A percentile compares a stretch with the other conserved stretches of the same genome.
Conservation (phyloP, 164 flowering plant species). For the Dillenia turbinata region DNA sequence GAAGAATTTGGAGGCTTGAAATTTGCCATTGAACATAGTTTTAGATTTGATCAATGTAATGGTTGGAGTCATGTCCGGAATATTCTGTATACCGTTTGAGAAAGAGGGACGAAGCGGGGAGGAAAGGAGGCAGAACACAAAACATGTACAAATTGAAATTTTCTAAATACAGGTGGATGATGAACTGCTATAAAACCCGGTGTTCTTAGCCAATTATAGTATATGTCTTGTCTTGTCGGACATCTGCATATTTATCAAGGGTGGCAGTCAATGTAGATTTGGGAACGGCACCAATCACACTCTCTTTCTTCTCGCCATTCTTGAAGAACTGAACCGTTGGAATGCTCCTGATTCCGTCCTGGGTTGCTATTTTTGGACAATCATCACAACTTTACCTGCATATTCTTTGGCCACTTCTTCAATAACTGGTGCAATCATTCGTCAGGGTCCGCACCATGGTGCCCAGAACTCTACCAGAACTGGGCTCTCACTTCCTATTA, state of each 20-base stretch:
- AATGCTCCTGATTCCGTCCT: slow-evolving; percentile 68
- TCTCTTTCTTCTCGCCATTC: slow-evolving; percentile 79
- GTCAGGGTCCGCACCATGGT: slow-evolving; percentile 94
- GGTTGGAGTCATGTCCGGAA: too few relatives aligned
- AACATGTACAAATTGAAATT: too few relatives aligned
- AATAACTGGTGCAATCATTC: slow-evolving; percentile 69
- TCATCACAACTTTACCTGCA: slow-evolving; percentile 62
- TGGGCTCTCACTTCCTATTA: slow-evolving; percentile 38
- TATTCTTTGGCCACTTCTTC: slow-evolving; percentile 68
- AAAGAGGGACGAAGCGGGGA: too few relatives aligned
- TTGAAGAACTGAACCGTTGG: slow-evolving; percentile 79
- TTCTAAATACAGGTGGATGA: too few relatives aligned
- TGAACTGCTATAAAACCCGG: too few relatives aligned
- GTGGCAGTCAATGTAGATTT: slow-evolving; percentile 52
- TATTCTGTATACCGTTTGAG: too few relatives aligned
- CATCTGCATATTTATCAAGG: slow-evolving; percentile 56
- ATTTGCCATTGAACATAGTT: too few relatives aligned
- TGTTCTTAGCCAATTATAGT: too few relatives aligned
- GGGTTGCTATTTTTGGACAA: slow-evolving; percentile 50
- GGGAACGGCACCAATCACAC: slow-evolving; percentile 80
- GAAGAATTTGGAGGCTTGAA: too few relatives aligned
- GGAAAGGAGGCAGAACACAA: too few relatives aligned
- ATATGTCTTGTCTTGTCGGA: neutral
- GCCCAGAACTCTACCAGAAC: slow-evolving; percentile 87
- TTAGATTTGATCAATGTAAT: too few relatives aligned